These are phyloP conservation scores for Entomortierella parvispora DNA, from an alignment of 192 early-diverging fungal genomes.

Conservation along the genomic window DNA sequence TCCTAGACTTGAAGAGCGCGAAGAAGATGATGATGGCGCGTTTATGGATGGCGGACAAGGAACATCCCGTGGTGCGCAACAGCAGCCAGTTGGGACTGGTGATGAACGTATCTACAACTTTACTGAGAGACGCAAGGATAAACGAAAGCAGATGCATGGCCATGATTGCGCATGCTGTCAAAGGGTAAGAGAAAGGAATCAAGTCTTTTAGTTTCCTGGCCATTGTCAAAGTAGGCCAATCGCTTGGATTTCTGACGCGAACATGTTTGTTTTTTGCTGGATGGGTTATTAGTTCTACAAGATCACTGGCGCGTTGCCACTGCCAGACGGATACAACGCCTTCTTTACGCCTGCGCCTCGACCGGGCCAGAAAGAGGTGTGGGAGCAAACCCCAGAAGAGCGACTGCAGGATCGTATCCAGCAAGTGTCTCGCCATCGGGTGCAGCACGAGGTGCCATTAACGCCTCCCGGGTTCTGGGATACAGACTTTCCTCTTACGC, in stretches of 20 bases:
- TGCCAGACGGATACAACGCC: constrained; percentile 39
- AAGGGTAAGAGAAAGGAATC: constrained; percentile 9
- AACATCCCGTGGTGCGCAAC: not conserved
- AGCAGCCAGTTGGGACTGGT: not conserved
- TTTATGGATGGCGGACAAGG: constrained; percentile 1
- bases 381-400: constrained; percentile 32
- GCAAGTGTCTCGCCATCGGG: constrained; percentile 34
- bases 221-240: not conserved
- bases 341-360: constrained; percentile 45
- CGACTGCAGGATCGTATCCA: constrained; percentile 38
- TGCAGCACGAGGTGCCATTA: constrained; percentile 24
- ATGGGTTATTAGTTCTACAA: constrained; percentile 40
- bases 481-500: constrained; percentile 33
- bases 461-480: constrained; percentile 50
- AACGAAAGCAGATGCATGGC: constrained; percentile 43
- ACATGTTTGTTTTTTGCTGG: not conserved
- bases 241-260: not conserved
- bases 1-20: too few relatives aligned
- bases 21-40: not conserved
- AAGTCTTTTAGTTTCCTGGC: not conserved
- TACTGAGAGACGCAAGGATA: constrained; percentile 38
- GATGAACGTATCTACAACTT: constrained; percentile 33
- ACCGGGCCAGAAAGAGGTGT: constrained; percentile 33
- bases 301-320: constrained; percentile 35
- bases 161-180: constrained; percentile 45